Evolutionary conservation across 2,329 filamentous ascomycete species (phyloP).

Genomic region (Cytospora schulzeri): DNA sequence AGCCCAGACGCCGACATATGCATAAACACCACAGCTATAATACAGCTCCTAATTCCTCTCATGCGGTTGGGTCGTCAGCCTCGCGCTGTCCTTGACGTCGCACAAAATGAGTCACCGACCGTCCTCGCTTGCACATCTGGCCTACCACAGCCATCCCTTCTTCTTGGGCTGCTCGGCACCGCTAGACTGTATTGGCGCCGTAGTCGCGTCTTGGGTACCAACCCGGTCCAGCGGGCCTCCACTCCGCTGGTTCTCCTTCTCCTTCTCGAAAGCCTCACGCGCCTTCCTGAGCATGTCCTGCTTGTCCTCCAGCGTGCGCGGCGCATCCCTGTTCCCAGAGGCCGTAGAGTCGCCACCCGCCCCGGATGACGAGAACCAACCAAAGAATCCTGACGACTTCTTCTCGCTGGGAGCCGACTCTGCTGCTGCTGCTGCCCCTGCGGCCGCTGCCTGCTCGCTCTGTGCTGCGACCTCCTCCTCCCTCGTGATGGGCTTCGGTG

Average conservation of each 20-base stretch:
- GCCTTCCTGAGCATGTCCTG: slow-evolving; percentile 42
- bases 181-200: slow-evolving; percentile 30
- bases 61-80: not conserved
- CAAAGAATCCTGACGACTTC: slow-evolving; percentile 31
- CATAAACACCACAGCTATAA: slow-evolving; percentile 17
- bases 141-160: slow-evolving; percentile 52
- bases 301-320: slow-evolving; percentile 38
- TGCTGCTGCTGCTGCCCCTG: slow-evolving; percentile 31
- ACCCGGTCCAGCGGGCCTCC: slow-evolving; percentile 56
- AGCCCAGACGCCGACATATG: slow-evolving; percentile 25
- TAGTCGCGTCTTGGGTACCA: slow-evolving; percentile 41
- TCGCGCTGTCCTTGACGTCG: too few relatives aligned
- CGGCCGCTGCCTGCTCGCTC: slow-evolving; percentile 26
- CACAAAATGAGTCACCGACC: too few relatives aligned
- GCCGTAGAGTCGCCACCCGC: not conserved
- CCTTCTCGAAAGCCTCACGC: slow-evolving; percentile 48
- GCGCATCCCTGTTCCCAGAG: slow-evolving; percentile 37
- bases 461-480: slow-evolving; percentile 26
- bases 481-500: slow-evolving; percentile 37
- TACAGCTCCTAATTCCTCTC: slow-evolving; percentile 14
- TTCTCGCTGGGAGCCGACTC: slow-evolving; percentile 32
- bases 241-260: slow-evolving; percentile 52
- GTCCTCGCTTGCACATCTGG: not conserved
- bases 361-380: slow-evolving; percentile 34
- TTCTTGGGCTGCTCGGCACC: slow-evolving; percentile 38